Base-by-base conservation (phyloP, 768 basidiomycete species). In the Lentinus tigrinus region DNA sequence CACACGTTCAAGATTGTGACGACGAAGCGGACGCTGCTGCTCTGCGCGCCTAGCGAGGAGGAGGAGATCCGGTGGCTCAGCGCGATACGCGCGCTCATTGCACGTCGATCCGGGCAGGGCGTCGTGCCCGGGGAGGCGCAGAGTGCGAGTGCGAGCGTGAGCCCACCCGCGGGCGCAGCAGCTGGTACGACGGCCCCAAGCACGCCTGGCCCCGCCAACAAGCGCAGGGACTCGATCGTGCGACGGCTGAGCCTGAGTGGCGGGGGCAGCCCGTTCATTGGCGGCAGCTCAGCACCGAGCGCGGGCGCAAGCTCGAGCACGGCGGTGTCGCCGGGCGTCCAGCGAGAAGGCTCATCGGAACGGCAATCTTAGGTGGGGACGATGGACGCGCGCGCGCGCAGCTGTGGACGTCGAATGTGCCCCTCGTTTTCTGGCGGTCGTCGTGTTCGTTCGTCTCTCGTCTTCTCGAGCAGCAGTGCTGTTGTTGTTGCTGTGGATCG, bases 61-160 rank as follows among this genome's bases (percentile, higher is more conserved):
- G 96, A 98, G 65, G 97, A 98, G 75, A 95, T 98, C 72, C 92
- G 90, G 72, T 99, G 97, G 97, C 78, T 99, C 47, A 94, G 95
- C 50, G 94, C 96, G 10, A 85, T 98, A 38, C 87, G 94, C 50
- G 94, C 94, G 59, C 80, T 99, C 69, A 89, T 98, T 61, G 89
- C 89, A 19, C 79, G 91, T 53, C 77, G 92, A 65, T 69, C 73
- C 46, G 72, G 69, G 39, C 69, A 66, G 52, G 70, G 70, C 31
- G 70, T 71, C 39, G 69, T 72, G 47, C 68, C 72, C 26, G 71
- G 71, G 39, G 70, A 69, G 19, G 56, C 65, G 47, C 38, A 64
- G 57, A 48, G 67, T 63, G 26, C 56, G 58, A 16, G 44, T 48
- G 48, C 57, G 50, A 44, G 53, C 28, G 23, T 47, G 16, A 19